Percentiles rank a stretch among this genome's conserved stretches.
Evolutionary conservation across 306 rosid species (phyloP).

Genomic region (Hippophae tibetana): DNA sequence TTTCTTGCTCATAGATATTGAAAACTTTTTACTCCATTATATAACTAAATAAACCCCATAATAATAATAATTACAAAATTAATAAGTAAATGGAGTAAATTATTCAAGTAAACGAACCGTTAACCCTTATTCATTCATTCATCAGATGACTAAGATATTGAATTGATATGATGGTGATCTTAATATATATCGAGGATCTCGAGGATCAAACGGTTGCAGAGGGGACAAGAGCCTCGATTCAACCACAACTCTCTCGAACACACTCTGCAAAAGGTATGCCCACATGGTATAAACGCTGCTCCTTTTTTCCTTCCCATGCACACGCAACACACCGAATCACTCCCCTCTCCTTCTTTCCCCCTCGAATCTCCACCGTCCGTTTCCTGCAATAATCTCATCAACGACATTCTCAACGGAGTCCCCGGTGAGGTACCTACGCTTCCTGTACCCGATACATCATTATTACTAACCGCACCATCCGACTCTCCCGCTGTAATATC

Average conservation of each 20-base stretch:
- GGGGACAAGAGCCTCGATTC: conserved; percentile 88
- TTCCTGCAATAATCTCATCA: conserved; percentile 76
- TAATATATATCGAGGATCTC: conserved; percentile 85
- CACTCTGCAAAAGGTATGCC: conserved; percentile 93
- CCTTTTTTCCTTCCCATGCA: conserved; percentile 86
- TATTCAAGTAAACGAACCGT: no score
- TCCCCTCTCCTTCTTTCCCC: conserved; percentile 22
- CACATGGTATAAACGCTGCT: conserved; percentile 94
- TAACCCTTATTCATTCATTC: no score
- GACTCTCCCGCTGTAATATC: conserved; percentile 10
- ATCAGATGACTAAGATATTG: background rate
- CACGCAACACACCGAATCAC: conserved; percentile 85
- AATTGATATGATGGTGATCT: background rate
- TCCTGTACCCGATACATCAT: background rate
- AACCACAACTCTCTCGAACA: conserved; percentile 95
- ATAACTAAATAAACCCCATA: no score
- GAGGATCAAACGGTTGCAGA: conserved; percentile 81
- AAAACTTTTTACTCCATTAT: no score
- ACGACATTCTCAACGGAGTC: conserved; percentile 71
- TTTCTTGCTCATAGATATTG: no score
- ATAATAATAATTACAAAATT: no score
- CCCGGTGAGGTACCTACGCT: conserved; percentile 22
- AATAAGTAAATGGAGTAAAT: no score
- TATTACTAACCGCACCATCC: background rate
- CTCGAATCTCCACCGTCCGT: conserved; percentile 32